Conservation (phyloP, 352 stramenopile species). For the Phytopythium helicoides region DNA sequence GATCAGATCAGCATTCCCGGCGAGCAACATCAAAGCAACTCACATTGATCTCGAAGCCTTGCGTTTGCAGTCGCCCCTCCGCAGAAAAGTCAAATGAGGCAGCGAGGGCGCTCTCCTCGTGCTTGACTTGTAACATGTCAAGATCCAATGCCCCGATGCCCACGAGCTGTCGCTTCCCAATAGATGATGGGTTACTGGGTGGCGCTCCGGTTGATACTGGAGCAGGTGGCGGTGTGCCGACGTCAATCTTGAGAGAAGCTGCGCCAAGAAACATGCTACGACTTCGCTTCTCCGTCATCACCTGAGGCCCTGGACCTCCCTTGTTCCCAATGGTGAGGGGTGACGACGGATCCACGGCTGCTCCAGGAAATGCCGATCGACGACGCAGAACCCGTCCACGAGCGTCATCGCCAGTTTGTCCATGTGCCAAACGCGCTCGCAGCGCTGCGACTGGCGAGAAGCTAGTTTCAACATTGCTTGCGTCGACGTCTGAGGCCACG, state of each 20-base stretch:
- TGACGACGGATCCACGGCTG: neutral
- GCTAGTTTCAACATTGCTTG: conserved; percentile 2
- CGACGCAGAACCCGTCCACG: conserved; percentile 22
- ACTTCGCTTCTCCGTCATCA: conserved; percentile 5
- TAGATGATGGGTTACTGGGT: neutral
- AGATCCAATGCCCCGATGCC: conserved; percentile 48
- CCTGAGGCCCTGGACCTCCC: neutral
- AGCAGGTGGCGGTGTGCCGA: conserved; percentile 10
- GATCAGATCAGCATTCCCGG: neutral
- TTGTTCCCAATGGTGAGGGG: conserved; percentile 2
- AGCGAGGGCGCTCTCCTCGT: conserved; percentile 52
- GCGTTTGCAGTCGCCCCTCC: conserved; percentile 67
- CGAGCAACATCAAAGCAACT: conserved; percentile 2
- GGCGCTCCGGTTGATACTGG: neutral
- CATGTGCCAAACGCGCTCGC: conserved; percentile 28
- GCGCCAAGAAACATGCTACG: conserved; percentile 18
- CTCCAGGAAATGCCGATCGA: conserved; percentile 7
- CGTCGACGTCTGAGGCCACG: conserved; percentile 18
- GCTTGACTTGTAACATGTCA: conserved; percentile 62
- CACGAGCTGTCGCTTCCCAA: conserved; percentile 9
- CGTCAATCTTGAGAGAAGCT: conserved; percentile 46
- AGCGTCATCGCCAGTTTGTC: conserved; percentile 23
- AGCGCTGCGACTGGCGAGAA: conserved; percentile 46
- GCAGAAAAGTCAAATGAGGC: conserved; percentile 83
- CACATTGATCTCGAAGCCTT: conserved; percentile 87